Conservation (phyloP, 805 yeast genomes). For the Metschnikowia aberdeeniae region DNA sequence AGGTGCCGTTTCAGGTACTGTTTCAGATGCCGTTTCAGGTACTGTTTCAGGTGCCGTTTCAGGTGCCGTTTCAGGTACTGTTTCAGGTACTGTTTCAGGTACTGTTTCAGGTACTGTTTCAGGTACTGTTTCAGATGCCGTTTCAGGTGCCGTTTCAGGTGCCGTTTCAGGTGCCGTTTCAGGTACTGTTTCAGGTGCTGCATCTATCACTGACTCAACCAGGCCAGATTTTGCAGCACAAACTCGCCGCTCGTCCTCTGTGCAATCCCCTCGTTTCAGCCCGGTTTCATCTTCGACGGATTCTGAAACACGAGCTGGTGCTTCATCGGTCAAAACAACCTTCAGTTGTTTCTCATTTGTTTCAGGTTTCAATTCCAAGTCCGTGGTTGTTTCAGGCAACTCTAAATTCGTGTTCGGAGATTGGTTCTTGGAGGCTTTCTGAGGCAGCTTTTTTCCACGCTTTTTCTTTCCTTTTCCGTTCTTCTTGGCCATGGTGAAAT, state of each 20-base stretch:
- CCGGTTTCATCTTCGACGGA: too few relatives aligned
- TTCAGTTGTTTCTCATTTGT: not conserved
- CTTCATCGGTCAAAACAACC: not conserved
- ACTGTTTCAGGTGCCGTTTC: too few relatives aligned
- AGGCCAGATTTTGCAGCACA: too few relatives aligned
- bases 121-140: not conserved
- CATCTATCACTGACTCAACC: not conserved
- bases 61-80: too few relatives aligned
- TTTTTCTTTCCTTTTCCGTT: constrained; percentile 1
- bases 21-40: too few relatives aligned
- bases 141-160: not conserved
- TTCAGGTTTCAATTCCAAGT: not conserved
- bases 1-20: too few relatives aligned
- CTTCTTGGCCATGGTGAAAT: not conserved
- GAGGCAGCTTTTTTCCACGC: not conserved
- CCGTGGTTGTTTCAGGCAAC: not conserved
- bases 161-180: not conserved
- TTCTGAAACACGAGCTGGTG: too few relatives aligned
- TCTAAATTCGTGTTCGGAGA: not conserved
- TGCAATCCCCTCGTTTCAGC: too few relatives aligned
- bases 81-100: not conserved
- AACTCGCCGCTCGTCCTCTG: too few relatives aligned
- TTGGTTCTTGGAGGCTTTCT: not conserved
- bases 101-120: not conserved
- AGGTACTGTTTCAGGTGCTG: not conserved